phyloP scores from a whole-genome alignment of 2,329 filamentous ascomycete genomes.

The Emergomyces africanus region DNA sequence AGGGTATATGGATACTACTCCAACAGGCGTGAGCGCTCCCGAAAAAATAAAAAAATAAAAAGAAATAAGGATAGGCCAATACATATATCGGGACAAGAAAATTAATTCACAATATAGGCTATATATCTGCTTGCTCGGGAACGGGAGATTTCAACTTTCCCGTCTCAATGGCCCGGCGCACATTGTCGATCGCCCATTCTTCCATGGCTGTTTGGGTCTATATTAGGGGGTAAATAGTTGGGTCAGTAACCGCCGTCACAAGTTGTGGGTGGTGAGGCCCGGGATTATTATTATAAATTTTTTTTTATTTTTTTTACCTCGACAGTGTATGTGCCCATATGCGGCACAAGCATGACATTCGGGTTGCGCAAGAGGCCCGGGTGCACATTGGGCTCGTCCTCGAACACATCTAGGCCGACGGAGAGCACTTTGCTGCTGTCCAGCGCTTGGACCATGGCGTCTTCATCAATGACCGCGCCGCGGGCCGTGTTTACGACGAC shows the following conservation, averaged over 20 bases:
- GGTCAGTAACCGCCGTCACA: background rate
- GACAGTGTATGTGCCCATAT: slow-evolving; percentile 74
- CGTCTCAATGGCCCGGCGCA: slow-evolving; percentile 48
- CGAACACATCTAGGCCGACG: slow-evolving; percentile 68
- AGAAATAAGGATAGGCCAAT: background rate
- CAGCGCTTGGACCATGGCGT: slow-evolving; percentile 61
- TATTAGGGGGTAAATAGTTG: background rate
- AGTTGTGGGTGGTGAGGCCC: too few relatives aligned
- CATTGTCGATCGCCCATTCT: slow-evolving; percentile 60
- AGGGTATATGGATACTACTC: background rate
- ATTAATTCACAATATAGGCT: background rate
- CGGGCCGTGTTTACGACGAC: slow-evolving; percentile 74
- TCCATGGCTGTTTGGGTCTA: slow-evolving; percentile 53
- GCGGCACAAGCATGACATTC: slow-evolving; percentile 62
- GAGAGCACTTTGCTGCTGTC: slow-evolving; percentile 56
- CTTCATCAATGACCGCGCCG: slow-evolving; percentile 71
- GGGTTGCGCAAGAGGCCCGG: slow-evolving; percentile 58
- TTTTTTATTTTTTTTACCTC: too few relatives aligned
- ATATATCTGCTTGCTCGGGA: slow-evolving; percentile 49
- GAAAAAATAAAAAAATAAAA: background rate
- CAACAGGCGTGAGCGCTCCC: background rate
- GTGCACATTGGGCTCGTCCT: slow-evolving; percentile 66
- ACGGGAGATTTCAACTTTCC: slow-evolving; percentile 56
- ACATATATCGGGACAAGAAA: background rate
- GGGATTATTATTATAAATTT: too few relatives aligned